These are phyloP conservation scores for Talaromyces sp. DNA, from an alignment of 2,329 filamentous ascomycete species.

Conservation along the genomic window DNA sequence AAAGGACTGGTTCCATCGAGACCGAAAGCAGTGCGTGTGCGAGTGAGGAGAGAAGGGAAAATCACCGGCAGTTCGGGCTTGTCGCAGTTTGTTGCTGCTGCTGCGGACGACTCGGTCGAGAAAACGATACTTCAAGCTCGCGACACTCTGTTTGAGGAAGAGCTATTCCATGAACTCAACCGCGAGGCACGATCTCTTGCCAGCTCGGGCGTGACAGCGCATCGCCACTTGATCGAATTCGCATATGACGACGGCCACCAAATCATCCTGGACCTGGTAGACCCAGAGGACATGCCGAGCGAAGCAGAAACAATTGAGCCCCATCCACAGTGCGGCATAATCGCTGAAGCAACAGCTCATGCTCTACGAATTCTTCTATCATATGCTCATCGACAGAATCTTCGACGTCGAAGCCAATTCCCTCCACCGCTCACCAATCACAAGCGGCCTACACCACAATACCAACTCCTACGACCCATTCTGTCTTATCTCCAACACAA, in stretches of 20 bases:
- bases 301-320: slow-evolving; percentile 21
- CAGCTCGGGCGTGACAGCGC: slow-evolving; percentile 64
- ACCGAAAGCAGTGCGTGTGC: slow-evolving; percentile 62
- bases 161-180: slow-evolving; percentile 85
- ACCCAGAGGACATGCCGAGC: slow-evolving; percentile 44
- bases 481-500: slow-evolving; percentile 51
- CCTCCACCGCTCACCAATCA: slow-evolving; percentile 53
- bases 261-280: slow-evolving; percentile 64
- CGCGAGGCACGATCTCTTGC: slow-evolving; percentile 72
- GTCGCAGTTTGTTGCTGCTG: slow-evolving; percentile 12
- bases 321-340: slow-evolving; percentile 23
- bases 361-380: slow-evolving; percentile 71
- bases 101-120: slow-evolving; percentile 27
- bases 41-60: slow-evolving; percentile 54
- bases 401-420: slow-evolving; percentile 59
- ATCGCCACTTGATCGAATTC: slow-evolving; percentile 55
- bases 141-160: slow-evolving; percentile 56
- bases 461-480: slow-evolving; percentile 57
- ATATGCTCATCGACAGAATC: slow-evolving; percentile 72
- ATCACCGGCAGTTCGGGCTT: slow-evolving; percentile 53
- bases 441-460: slow-evolving; percentile 47
- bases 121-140: slow-evolving; percentile 39
- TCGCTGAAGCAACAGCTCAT: slow-evolving; percentile 64
- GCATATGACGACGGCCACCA: slow-evolving; percentile 51
- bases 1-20: slow-evolving; percentile 48